Evolutionary conservation across 306 rosid genomes (phyloP), one percentile per base, ranked within the genome.

Genomic region (Chamaecrista fasciculata): DNA sequence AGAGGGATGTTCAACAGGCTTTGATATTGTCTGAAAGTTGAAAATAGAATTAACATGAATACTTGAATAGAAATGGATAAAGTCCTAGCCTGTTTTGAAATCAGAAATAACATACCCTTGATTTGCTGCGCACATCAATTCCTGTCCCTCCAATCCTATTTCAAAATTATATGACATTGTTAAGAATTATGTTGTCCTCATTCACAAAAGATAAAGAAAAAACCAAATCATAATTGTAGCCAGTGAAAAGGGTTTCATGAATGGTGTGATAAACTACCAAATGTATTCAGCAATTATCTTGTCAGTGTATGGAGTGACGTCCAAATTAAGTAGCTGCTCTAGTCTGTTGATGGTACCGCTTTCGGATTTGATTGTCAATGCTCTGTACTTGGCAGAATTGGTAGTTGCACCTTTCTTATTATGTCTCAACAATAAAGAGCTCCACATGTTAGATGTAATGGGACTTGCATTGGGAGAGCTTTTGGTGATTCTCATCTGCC

Each of bases 131-230:
- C 61, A 95, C 82, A 78, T 95, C 99, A 42, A 89, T 74, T 62
- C 99, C 99, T 18, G 97, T 65, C 50, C 99, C 99, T 39, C 99
- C 99, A 69, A 95, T 76, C 99, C 99, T 95, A 81, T 74, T 77
- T 55, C 52, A 78, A 67, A 70, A 55, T 23, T 14, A 34, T 10
- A 60, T 6, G 2, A 16, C 33, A 69, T 58, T 57, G 69, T 76
- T 29, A 26, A 25, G 62, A 31, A 58, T 33, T 73, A 15, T 47
- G 4, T 70, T 34, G 57, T 67, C 31, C 51, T 75, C 78, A 67
- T 36, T 24, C 24, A 65, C 44, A 74, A 57, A 61, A 16, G 48
- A 73, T 73, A 67, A 33, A 31, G n/a, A 25, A 74, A 37, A 76
- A 12, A 42, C 15, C 39, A 25, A 18, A 46, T 56, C 25, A 49